Evolutionary conservation across 495 filamentous ascomycete genomes (phyloP).

Genomic region (Staphylotrichum tortipilum): DNA sequence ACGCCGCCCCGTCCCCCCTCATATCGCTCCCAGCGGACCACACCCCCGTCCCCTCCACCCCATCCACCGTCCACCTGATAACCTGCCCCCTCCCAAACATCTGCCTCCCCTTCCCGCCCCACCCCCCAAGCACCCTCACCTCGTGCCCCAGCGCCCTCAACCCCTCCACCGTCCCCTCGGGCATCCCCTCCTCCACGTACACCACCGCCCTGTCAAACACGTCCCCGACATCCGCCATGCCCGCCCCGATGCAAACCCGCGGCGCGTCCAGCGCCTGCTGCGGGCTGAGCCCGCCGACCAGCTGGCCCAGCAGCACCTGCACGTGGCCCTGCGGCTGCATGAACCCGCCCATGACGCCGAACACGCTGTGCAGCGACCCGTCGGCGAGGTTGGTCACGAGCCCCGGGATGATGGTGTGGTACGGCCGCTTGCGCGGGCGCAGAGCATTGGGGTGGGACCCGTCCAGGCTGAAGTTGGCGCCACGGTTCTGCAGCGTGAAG

Average conservation of each 20-base stretch:
- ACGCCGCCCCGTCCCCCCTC: conserved; percentile 78
- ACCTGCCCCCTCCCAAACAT: conserved; percentile 90
- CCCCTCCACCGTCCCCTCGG: conserved; percentile 53
- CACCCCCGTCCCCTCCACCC: conserved; percentile 57
- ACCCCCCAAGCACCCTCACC: conserved; percentile 58
- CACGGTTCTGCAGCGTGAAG: conserved; percentile 94
- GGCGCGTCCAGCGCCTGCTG: conserved; percentile 90
- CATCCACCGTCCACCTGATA: conserved; percentile 58
- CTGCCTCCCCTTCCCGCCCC: conserved; percentile 54
- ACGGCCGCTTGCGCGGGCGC: conserved; percentile 78
- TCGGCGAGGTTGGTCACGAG: conserved; percentile 72
- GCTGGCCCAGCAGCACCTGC: conserved; percentile 85
- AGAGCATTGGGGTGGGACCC: conserved; percentile 65
- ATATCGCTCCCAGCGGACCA: conserved; percentile 83
- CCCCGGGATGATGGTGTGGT: conserved; percentile 96
- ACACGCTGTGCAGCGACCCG: conserved; percentile 67
- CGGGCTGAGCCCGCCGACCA: conserved; percentile 73
- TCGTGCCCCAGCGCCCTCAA: conserved; percentile 64
- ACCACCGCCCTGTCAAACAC: conserved; percentile 42
- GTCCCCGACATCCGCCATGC: conserved; percentile 45
- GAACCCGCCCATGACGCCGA: conserved; percentile 95
- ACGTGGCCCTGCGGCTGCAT: conserved; percentile 99
- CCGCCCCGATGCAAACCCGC: conserved; percentile 70
- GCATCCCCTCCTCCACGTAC: conserved; percentile 79
- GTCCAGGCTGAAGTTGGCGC: conserved; percentile 66